Evolutionary conservation across 108 stramenopile genomes (phyloP), one percentile per base, ranked within the genome.

Genomic region (Skeletonema grethae): DNA sequence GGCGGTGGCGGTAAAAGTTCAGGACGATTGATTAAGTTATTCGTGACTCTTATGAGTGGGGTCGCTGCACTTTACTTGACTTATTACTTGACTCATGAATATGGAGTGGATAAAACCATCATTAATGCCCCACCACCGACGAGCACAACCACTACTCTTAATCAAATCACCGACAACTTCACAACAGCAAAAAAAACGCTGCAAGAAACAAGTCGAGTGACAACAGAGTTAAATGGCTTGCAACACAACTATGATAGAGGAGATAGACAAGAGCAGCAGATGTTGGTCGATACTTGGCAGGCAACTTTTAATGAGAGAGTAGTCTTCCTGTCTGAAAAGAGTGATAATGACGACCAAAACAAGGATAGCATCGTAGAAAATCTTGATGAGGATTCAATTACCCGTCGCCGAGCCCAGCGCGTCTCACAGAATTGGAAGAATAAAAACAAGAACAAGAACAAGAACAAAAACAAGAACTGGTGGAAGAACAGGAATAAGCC

Each of bases 231-330:
- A 28, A 70, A 70, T 13, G 13, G 35, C 0, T 13, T 60, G 18
- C 75, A 76, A 11, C 69, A 76, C 11, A 38, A 57, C 7, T 83
- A 80, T 50, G 71, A 80, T 25, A 78, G 82, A 2, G 79, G 77
- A 35, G 41, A 65, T 20, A 35, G 53, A 1, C 34, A 39, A 25
- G 70, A 65, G 11, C 31, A 61, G 28, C 31, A 59, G 43, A 71
- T 71, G 77, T 36, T 78, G 59, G 57, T 53, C 31, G 59, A 39
- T 13, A 71, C 59, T 31, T 78, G 77, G 77, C 70, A 71, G 70
- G 77, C 70, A 20, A 43, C n/a, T 13, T 78, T 69, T 65, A 56
- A 71, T 31, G 70, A 71, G 29, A 64, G 22, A 7, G 60, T 38
- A 8, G 38, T 45, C 20, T 36, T 25, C 16, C 65, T 63, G 43